Evolutionary conservation across 768 basidiomycete genomes (phyloP).

Genomic region (Suillus subaureus): DNA sequence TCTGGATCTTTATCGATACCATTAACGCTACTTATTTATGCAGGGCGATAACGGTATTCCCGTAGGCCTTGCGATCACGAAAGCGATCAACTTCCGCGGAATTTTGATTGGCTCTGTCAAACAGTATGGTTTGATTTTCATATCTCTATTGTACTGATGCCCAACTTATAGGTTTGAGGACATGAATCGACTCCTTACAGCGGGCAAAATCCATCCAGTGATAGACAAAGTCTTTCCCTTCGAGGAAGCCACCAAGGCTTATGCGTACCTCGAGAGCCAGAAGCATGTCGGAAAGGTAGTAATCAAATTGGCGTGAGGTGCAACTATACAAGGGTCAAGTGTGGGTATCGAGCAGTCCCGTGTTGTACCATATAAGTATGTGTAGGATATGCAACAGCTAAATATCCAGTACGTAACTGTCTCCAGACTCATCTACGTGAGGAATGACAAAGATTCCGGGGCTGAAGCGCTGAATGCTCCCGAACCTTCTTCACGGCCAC

Average conservation of each 20-base stretch:
- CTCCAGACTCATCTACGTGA: background rate
- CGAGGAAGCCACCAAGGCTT: conserved; percentile 54
- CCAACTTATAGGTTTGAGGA: conserved; percentile 45
- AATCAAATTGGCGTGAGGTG: conserved; percentile 41
- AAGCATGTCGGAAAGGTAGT: conserved; percentile 65
- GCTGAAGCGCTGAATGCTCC: background rate
- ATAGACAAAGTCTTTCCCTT: conserved; percentile 62
- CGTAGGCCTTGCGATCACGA: conserved; percentile 39
- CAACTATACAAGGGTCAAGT: background rate
- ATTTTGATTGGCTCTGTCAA: conserved; percentile 59
- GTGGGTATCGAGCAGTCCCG: background rate
- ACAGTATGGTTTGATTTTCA: conserved; percentile 41
- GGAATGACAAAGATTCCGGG: background rate
- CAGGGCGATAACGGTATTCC: conserved; percentile 32
- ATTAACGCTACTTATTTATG: background rate
- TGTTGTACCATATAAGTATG: background rate
- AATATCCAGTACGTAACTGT: background rate
- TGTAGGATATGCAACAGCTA: background rate
- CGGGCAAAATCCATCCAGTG: conserved; percentile 49
- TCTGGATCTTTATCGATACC: background rate
- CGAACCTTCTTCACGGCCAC: background rate
- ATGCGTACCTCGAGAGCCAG: conserved; percentile 53
- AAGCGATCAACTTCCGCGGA: conserved; percentile 48
- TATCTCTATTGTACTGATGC: background rate
- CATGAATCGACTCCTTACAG: conserved; percentile 51